Evolutionary conservation across 345 rosid genomes (phyloP).

Genomic region (Salix dunnii): DNA sequence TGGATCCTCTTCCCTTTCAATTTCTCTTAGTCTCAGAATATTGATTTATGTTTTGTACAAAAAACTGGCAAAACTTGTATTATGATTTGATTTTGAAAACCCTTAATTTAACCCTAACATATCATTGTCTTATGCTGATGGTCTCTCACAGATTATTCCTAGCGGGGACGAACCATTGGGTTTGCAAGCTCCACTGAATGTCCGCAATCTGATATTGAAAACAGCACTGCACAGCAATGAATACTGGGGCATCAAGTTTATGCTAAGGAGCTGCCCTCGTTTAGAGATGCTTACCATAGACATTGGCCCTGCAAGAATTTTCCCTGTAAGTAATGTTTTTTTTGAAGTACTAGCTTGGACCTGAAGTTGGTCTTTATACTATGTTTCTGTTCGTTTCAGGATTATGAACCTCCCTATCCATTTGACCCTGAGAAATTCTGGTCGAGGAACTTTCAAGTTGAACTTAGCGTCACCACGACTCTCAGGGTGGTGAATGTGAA

Average conservation of each 20-base stretch:
- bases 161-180: constrained; percentile 17
- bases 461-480: neutral
- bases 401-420: neutral
- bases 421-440: neutral
- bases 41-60: too few species aligned
- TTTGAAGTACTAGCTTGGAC: neutral
- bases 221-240: constrained; percentile 28
- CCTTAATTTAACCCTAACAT: neutral
- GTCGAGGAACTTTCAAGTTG: neutral
- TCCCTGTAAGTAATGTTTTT: constrained; percentile 24
- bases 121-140: neutral
- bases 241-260: constrained; percentile 36
- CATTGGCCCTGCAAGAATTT: constrained; percentile 11
- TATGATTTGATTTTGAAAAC: neutral
- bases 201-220: constrained; percentile 34
- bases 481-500: constrained; percentile 6
- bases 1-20: too few species aligned
- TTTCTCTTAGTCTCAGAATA: neutral
- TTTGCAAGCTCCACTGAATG: constrained; percentile 11
- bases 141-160: constrained; percentile 26
- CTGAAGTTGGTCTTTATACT: neutral
- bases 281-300: constrained; percentile 39
- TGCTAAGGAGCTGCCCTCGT: constrained; percentile 32
- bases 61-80: too few species aligned
- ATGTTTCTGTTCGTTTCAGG: neutral